Evolutionary conservation across 768 basidiomycete species (phyloP), one percentile per base, ranked within the genome.

Genomic region (Daedaleopsis sinensis): DNA sequence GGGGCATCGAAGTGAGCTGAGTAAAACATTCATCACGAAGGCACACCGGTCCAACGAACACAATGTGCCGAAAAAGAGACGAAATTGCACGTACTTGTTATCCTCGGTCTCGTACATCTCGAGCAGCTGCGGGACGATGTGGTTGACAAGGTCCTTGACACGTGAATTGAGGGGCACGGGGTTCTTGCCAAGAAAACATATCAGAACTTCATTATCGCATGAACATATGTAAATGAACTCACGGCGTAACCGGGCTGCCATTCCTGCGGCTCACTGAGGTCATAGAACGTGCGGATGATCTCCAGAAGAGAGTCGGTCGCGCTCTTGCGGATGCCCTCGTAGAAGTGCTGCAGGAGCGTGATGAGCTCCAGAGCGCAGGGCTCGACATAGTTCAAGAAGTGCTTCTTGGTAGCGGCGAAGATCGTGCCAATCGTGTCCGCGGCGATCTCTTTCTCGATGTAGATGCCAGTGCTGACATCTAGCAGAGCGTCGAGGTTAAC

Each of bases 391-490:
- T 94, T 94, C 68, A 98, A 80, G 87, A 96, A 98, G 69, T 93
- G 89, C 50, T 74, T 76, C 68, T 87, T 86, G 35, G 93, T 94
- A 12, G 91, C 83, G 35, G 85, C 81, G 72, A 98, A 98, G 63
- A 99, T 77, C 38, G 91, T 89, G 62, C 96, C 95, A 65, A 98
- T 89, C 5, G 96, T 94, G 72, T 98, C 96, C 24, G 94, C 94
- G 21, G 97, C 96, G 62, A 98, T 97, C 80, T 99, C 97, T 77
- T 99, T 99, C 82, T 99, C 97, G 58, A 98, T 94, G 46, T 96
- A 96, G 66, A 98, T 90, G 21, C 95, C 96, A 68, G 91, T 93
- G 79, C 95, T 96, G 63, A 96, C 93, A 63, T 94, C 92, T 71
- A 94, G 84, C 75, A 93, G 81, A 75, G 94, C 93, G 68, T 93